Base-by-base conservation (phyloP, 345 rosid species). In the Triadica sebifera region DNA sequence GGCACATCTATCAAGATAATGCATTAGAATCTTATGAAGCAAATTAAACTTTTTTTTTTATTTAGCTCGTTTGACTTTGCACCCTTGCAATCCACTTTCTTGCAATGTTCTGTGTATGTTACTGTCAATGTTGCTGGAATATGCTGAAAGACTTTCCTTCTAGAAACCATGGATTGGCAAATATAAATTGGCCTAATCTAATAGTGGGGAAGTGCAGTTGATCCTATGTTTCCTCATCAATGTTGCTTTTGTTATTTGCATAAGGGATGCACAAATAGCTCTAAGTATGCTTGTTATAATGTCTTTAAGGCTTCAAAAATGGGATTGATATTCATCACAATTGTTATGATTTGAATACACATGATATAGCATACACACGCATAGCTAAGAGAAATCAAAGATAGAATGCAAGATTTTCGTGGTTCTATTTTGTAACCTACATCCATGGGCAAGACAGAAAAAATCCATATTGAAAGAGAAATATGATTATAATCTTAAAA, bases 231-330 rank as follows among this genome's bases (percentile, higher is more conserved):
- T 25, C 53, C 12, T 4, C 24, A 22, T 45, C 46, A 17, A 29
- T 45, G 20, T 58, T 22, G 25, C 43, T 29, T 53, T 43, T 24
- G 20, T 37, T 57, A 25, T 69, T 45, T 58, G 65, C 43, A 15
- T 25, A 46, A 65, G 34, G 70, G 52, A 12, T 67, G 53, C 55
- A 46, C 59, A 58, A 47, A 50, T 29, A 72, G 58, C 66, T 71
- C 52, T 1, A 60, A 50, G 29, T 52, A 16, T 52, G 57, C 19
- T 52, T 25, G 34, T 43, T 22, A 57, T 39, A 12, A 15, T 57
- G 52, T 45, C 43, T 68, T 53, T 45, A 25, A 46, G 38, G 58
- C 24, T 29, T 72, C 34, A 19, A n/a, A 47, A 12, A 6, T 60
- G 67, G 8, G 41, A 19, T 51, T 69, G 15, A 15, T 59, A 25